Evolutionary conservation across 2,329 filamentous ascomycete species (phyloP).

Genomic region (Fusarium sulawesiense): DNA sequence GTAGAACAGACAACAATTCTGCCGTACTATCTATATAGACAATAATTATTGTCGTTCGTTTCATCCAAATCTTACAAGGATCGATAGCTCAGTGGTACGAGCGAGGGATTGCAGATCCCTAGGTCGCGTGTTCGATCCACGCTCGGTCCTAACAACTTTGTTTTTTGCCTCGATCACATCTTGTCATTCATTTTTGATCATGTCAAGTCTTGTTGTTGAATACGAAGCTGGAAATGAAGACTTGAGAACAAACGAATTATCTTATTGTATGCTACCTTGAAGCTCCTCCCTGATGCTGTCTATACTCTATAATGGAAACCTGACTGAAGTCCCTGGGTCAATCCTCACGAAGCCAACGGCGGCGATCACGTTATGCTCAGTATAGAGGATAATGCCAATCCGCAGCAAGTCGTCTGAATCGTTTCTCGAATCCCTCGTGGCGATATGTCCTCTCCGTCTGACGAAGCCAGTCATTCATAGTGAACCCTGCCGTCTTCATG

Average conservation of each 20-base stretch:
- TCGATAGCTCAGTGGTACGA: constrained; percentile 42
- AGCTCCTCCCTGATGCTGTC: background rate
- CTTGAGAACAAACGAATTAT: background rate
- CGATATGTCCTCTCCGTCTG: too few species aligned
- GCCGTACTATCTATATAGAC: fast-evolving
- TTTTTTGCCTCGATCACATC: background rate
- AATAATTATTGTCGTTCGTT: fast-evolving
- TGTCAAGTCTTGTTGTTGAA: background rate
- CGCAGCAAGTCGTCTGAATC: too few species aligned
- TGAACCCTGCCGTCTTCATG: too few species aligned
- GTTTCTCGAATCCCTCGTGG: too few species aligned
- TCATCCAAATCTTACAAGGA: constrained; percentile 1
- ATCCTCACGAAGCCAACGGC: background rate
- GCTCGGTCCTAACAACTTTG: constrained; percentile 18
- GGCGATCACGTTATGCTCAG: background rate
- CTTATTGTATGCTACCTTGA: background rate
- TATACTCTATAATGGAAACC: background rate
- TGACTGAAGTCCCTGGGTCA: background rate
- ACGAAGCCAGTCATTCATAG: too few species aligned
- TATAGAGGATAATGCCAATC: too few species aligned
- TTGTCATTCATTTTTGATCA: background rate
- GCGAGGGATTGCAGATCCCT: constrained; percentile 43
- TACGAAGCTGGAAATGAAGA: background rate
- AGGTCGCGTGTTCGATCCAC: constrained; percentile 42
- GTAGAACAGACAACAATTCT: background rate